Evolutionary conservation across 2,329 filamentous ascomycete species (phyloP), one percentile per base, ranked within the genome.

Genomic region (Trichophyton benhamiae): DNA sequence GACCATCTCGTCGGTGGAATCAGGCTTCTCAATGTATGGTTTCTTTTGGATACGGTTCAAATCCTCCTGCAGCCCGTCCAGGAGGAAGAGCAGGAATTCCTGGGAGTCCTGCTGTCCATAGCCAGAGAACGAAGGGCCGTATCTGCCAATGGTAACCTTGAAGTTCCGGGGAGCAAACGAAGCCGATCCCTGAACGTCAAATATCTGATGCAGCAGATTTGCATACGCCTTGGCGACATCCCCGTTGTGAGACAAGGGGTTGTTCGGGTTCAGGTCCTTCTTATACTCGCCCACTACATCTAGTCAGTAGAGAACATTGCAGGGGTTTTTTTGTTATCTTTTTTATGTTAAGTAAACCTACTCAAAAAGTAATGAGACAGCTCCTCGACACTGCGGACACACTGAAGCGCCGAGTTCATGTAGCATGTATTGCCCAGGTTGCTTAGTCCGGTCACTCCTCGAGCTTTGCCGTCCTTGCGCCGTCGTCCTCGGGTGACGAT

Each of bases 381-480:
- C 74, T 99, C 94, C 70, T 96, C 89, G 0, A 96, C 91, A 67
- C 89, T 95, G 58, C 92, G 86, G 59, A 99, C 84, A 72, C 94
- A 99, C 72, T 99, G 94, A 60, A 97, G 79, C 8, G 94, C 94
- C 22, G 92, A 96, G 74, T 97, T 97, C 91, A 97, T 96, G 76
- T 99, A 99, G 75, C 94, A 99, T 0, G 94, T 97, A 70, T 99
- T 99, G 57, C 94, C 94, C 13, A 99, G 78, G 70, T 99, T 99
- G 65, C 83, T 85, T 59, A 99, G 78, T 38, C 94, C 94, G 48
- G 91, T 88, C 46, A 86, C 87, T 36, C 94, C 94, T 38, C 85
- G 75, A 11, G 84, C 83, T 64, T 85, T 84, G 8, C 88, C 88
- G 44, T 85, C 83, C 66, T 84, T 85, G 63, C 86, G 83, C 6